Conservation (phyloP, 192 early-diverging fungal genomes). For the Dissophora ornata region DNA sequence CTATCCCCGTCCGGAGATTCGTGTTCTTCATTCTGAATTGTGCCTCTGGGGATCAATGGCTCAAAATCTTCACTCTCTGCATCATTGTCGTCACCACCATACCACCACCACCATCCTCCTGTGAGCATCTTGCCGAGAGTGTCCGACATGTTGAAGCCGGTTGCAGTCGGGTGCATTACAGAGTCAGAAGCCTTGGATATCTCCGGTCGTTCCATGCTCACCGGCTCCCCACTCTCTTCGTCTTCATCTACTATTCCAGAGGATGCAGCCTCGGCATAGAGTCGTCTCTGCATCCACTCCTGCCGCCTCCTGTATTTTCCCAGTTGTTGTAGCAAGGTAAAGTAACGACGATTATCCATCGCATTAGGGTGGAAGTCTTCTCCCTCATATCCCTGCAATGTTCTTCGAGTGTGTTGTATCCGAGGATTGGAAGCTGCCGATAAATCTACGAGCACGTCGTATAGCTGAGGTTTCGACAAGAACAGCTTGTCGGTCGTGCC, state of each 20-base stretch:
- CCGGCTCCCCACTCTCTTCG: not conserved
- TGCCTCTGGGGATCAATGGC: constrained; percentile 5
- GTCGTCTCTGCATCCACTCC: constrained; percentile 31
- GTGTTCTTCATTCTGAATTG: constrained; percentile 24
- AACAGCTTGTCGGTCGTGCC: constrained; percentile 66
- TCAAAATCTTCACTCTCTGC: constrained; percentile 41
- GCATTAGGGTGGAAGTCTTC: constrained; percentile 7
- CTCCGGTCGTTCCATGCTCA: not conserved
- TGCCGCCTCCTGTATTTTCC: constrained; percentile 28
- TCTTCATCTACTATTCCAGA: not conserved
- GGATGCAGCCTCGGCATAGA: constrained; percentile 6
- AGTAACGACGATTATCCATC: constrained; percentile 58
- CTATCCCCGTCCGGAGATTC: constrained; percentile 1
- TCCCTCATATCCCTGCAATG: not conserved
- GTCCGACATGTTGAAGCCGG: constrained; percentile 49
- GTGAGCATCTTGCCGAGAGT: constrained; percentile 55
- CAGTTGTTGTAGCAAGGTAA: constrained; percentile 52
- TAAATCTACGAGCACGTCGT: constrained; percentile 59
- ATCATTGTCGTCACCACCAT: constrained; percentile 44
- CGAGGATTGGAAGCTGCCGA: constrained; percentile 33
- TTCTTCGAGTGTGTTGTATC: constrained; percentile 1
- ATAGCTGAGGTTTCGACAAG: constrained; percentile 57
- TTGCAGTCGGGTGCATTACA: no score
- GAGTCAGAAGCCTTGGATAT: no score
- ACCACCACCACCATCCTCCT: constrained; percentile 66